phyloP scores from a whole-genome alignment of 805 yeast species.

The Ogataea degrootiae region DNA sequence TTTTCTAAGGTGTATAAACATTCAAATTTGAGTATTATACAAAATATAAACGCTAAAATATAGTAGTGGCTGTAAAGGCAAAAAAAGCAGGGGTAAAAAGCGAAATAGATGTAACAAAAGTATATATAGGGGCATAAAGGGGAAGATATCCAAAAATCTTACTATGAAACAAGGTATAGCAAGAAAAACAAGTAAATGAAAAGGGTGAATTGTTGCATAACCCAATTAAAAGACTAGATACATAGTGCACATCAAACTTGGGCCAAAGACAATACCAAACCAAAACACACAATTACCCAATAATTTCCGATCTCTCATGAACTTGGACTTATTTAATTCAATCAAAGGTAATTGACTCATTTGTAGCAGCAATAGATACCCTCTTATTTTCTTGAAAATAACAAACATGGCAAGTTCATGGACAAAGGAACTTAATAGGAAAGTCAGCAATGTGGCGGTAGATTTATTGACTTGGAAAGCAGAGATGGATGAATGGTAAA shows the following conservation, averaged over 20 bases:
- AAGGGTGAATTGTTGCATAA: background rate
- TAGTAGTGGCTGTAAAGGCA: no score
- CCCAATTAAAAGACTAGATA: conserved; percentile 64
- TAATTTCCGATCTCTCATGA: conserved; percentile 48
- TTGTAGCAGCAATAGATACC: conserved; percentile 75
- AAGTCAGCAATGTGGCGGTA: conserved; percentile 73
- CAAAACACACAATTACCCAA: conserved; percentile 84
- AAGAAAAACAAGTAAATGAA: background rate
- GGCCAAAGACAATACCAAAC: conserved; percentile 88
- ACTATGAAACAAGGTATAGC: background rate
- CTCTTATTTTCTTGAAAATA: conserved; percentile 72
- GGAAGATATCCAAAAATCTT: background rate
- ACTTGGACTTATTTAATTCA: conserved; percentile 53
- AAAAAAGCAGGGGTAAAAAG: background rate
- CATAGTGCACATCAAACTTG: conserved; percentile 79
- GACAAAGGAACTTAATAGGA: conserved; percentile 70
- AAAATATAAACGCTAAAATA: no score
- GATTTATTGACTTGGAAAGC: conserved; percentile 60
- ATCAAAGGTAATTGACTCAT: conserved; percentile 85
- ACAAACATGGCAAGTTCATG: conserved; percentile 94
- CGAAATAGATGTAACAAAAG: background rate
- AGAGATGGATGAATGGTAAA: conserved; percentile 85
- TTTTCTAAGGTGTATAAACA: background rate
- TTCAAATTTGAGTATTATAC: no score
- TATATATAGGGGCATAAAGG: background rate